Evolutionary conservation across 495 filamentous ascomycete species (phyloP), one percentile per base, ranked within the genome.

Genomic region (Penicillium canescens): DNA sequence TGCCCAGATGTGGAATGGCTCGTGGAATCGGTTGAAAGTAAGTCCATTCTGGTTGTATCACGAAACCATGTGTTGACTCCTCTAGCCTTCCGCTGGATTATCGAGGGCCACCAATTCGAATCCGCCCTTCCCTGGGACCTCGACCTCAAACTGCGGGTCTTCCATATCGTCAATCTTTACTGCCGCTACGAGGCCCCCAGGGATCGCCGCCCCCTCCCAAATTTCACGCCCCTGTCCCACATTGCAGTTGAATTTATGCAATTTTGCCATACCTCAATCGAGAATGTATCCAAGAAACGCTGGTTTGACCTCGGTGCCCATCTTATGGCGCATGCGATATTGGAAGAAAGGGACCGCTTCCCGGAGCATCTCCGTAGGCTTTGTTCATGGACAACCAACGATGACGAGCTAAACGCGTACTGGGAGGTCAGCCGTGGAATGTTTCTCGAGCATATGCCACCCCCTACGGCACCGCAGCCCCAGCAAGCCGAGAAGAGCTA

Each of bases 251-350:
- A 62, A 8, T 83, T 86, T 57, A 71, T 83, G 64, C 59, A 67
- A 6, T 51, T 86, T 3, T 82, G 78, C 33, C 62, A 68, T 2
- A 39, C 66, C 4, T 73, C 72, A 16, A 52, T 48, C 3, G 42
- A 50, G 3, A 63, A 54, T 10, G 42, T 68, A 31, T 64, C 61
- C 9, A 34, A 53, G 28, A 43, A 41, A n/a, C 42, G 57, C 5
- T 82, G 75, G 76, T 70, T 77, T 52, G 65, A 75, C 10, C 57
- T 81, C 7, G 71, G 74, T 1, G 73, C 66, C 0, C 70, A 73
- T 20, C 79, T 78, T 53, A 76, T 82, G 65, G 56, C 77, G 10
- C 80, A 84, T 43, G 77, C 80, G 6, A 66, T 63, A 4, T 36
- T 79, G 6, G 80, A 84, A 58, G 76, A 78, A 72, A 24, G 68